Base-by-base conservation (phyloP, 108 stramenopile species). In the Cyclotella baltica region DNA sequence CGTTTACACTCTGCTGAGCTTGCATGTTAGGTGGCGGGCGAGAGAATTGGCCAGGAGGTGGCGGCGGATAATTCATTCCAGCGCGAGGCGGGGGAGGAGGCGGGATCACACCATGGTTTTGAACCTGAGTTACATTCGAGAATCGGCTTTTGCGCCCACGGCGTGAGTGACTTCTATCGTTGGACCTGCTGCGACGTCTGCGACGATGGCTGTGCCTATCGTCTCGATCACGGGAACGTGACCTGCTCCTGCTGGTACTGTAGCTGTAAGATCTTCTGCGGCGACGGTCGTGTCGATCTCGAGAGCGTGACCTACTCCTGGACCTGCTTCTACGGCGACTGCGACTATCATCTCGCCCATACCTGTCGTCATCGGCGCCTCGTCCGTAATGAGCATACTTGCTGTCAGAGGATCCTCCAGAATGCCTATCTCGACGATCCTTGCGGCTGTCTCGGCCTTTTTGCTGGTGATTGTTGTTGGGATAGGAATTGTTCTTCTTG, bases 231-330 rank as follows among this genome's bases (percentile, higher is more conserved):
- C 66, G 35, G 56, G 65, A 70, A 35, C 77, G 77, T 50, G 70
- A 71, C 47, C 71, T 72, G 1, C 70, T 71, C 50, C 78, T 72
- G 52, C 78, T 69, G 71, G 72, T 70, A 18, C 79, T 62, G 3
- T 30, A 37, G 19, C 53, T 55, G 53, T 55, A 55, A 4, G 53
- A 55, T 55, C 53, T 46, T 13, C 64, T 31, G 70, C 70, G 62
- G 22, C 43, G 25, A 4, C 55, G 52, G 37, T 55, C 52, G 46
- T 56, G 64, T 2, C 34, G 6, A 30, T 67, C 48, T 11, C 37
- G 25, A 4, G 52, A 61, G 40, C 70, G 22, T 27, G 35, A 73
- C 64, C 62, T 37, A 62, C 50, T 73, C 48, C 31, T 33, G 34
- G 43, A 48, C n/a, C 40, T 37, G 28, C 59, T 62, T 30, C 52